Evolutionary conservation across 2,329 filamentous ascomycete genomes (phyloP).

Genomic region (Phyllosticta ampelicida): DNA sequence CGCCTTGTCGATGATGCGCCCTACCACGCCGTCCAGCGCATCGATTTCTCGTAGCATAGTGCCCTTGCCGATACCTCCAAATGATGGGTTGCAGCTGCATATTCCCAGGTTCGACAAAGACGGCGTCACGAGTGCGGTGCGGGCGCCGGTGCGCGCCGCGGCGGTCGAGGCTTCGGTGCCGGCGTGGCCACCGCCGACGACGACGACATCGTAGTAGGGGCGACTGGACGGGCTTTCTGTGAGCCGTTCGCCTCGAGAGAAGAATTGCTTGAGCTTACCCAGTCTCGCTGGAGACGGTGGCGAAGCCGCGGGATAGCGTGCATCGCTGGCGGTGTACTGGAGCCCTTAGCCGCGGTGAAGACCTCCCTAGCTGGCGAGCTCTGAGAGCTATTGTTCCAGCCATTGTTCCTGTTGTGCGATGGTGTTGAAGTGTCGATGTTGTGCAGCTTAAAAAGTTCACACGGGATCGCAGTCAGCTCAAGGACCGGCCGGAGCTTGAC

Average conservation of each 20-base stretch:
- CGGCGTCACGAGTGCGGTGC: conserved; percentile 82
- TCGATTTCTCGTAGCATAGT: conserved; percentile 94
- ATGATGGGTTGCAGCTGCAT: conserved; percentile 93
- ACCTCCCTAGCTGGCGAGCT: conserved; percentile 35
- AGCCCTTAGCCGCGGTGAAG: conserved; percentile 37
- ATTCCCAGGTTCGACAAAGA: conserved; percentile 81
- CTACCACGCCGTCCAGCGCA: conserved; percentile 81
- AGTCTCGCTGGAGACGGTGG: conserved; percentile 32
- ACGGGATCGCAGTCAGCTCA: background rate
- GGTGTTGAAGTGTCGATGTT: background rate
- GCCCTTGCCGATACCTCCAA: conserved; percentile 97
- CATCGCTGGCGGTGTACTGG: conserved; percentile 15
- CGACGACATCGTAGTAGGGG: conserved; percentile 72
- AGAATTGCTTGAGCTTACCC: conserved; percentile 15
- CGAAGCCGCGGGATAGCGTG: conserved; percentile 27
- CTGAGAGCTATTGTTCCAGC: conserved; percentile 11
- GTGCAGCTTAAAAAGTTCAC: background rate
- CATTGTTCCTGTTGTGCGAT: background rate
- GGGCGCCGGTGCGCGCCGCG: conserved; percentile 76
- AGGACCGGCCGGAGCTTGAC: background rate
- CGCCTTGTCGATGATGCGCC: conserved; percentile 82
- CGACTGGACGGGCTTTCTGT: background rate
- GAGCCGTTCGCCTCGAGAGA: background rate
- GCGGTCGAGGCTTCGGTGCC: conserved; percentile 89
- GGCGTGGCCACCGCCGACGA: conserved; percentile 92